Base-by-base conservation (phyloP, 495 filamentous ascomycete species). In the Monascus purpureus region DNA sequence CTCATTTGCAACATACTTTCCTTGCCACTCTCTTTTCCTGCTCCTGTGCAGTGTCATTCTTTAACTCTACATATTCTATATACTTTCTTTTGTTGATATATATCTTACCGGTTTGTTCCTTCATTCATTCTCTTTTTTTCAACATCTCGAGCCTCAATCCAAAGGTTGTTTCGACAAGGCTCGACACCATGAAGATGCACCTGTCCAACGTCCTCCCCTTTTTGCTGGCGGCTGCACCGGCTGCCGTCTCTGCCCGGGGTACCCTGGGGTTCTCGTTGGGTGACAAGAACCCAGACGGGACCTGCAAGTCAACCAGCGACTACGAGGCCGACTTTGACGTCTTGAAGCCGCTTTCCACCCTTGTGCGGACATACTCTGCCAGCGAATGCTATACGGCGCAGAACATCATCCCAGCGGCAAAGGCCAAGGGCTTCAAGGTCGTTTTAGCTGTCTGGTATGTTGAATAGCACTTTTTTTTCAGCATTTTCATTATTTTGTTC, bases 321-420 rank as follows among this genome's bases (percentile, higher is more conserved):
- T 84, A 80, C 50, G 63, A 72, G 33, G 57, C 59, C 20, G 82
- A 87, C 51, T 83, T 84, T 45, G 69, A 74, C 28, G 65, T 67
- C 20, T 39, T 68, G 35, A 60, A 58, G 41, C 57, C 66, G 37
- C 34, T 72, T 32, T 55, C 63, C 17, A 70, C 61, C 17, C 41
- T 82, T 6, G 77, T 86, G 25, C 73, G 82, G 33, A 74, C 71
- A 32, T 88, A 86, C 60, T 63, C 80, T 14, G 74, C 77, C 11
- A 60, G 46, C 27, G 46, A 59, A 28, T 86, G 82, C 55, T 59
- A 80, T 23, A 70, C 71, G 18, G 70, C 80, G 17, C 49, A 70
- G 47, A 57, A 73, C 33, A 73, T 84, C 37, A 55, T 87, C 35
- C 80, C 79, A 4, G 81, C 79, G 19, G 78, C 82, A 6, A 70